A percentile compares a stretch with the other conserved stretches of the same genome.
phyloP scores from a whole-genome alignment of 352 stramenopile genomes.

The Aphanomyces invadans region DNA sequence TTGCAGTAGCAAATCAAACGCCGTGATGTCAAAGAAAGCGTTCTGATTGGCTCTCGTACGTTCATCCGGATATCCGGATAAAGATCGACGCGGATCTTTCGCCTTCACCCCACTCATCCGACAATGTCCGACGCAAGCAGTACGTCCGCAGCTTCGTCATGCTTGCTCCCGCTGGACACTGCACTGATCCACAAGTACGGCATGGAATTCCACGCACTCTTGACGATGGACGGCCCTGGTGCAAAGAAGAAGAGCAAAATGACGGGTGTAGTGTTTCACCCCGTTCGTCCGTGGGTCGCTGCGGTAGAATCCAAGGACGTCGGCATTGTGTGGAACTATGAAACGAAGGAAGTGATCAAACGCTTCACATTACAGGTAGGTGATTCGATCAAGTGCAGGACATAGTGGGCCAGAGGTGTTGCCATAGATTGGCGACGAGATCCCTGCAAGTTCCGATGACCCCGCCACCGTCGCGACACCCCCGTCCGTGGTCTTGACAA shows the following conservation, averaged over 20 bases:
- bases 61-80: background rate
- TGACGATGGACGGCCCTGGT: slow-evolving; percentile 42
- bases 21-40: background rate
- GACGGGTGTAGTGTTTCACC: slow-evolving; percentile 55
- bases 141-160: background rate
- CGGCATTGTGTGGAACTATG: slow-evolving; percentile 64
- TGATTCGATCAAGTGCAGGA: too few relatives aligned
- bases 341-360: slow-evolving; percentile 48
- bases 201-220: slow-evolving; percentile 47
- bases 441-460: slow-evolving; percentile 1
- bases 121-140: background rate
- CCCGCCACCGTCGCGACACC: background rate
- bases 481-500: slow-evolving; percentile 30
- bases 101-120: background rate
- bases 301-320: slow-evolving; percentile 53
- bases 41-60: background rate
- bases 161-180: slow-evolving; percentile 10
- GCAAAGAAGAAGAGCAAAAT: slow-evolving; percentile 70
- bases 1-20: background rate
- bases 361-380: slow-evolving; percentile 62
- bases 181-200: slow-evolving; percentile 27
- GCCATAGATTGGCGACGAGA: slow-evolving; percentile 23
- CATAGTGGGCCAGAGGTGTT: too few relatives aligned
- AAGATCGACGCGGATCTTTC: background rate
- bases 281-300: slow-evolving; percentile 56